Evolutionary conservation across 768 basidiomycete species (phyloP), one percentile per base, ranked within the genome.

Genomic region (Russula ochroleuca): DNA sequence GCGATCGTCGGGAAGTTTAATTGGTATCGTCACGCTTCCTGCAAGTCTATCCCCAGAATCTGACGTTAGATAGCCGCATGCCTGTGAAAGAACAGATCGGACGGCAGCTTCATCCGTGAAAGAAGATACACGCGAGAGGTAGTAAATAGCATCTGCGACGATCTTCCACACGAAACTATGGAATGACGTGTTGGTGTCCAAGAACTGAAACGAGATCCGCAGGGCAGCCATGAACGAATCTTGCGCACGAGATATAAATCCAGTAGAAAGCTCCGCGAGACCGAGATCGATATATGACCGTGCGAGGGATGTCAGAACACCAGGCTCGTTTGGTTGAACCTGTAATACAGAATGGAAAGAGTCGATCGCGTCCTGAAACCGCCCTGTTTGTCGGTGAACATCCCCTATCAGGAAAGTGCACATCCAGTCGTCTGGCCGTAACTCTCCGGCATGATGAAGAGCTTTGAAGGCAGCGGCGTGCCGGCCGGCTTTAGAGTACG

Each of bases 401-500:
- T 94, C 88, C 5, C 86, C 96, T 50, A 92, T 87, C 72, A 94
- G 80, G 76, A 87, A 98, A 4, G 77, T 75, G 70, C 87, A 89
- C 66, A 90, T 78, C 96, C 96, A 98, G 66, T 93, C 87, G 13
- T 82, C 74, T 0, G 90, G 85, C 23, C 85, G 77, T 62, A 97
- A 79, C 64, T 88, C 85, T 15, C 83, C 81, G 0, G 93, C 92
- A 52, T 81, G 86, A 10, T 78, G 76, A 21, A 98, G 83, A 0
- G 95, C 89, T 73, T 96, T 98, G 63, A 97, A 74, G 0, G 94
- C 91, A 17, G 97, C 95, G 19, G 84, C 85, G 68, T 94, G 89
- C 38, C 93, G 84, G 54, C 97, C 96, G 13, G 92, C 88, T 70
- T 83, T 87, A 68, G 83, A 85, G 69, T 99, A 98, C 0, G 93